Conservation (phyloP, 192 early-diverging fungal genomes). For the Backusella psychrophila region DNA sequence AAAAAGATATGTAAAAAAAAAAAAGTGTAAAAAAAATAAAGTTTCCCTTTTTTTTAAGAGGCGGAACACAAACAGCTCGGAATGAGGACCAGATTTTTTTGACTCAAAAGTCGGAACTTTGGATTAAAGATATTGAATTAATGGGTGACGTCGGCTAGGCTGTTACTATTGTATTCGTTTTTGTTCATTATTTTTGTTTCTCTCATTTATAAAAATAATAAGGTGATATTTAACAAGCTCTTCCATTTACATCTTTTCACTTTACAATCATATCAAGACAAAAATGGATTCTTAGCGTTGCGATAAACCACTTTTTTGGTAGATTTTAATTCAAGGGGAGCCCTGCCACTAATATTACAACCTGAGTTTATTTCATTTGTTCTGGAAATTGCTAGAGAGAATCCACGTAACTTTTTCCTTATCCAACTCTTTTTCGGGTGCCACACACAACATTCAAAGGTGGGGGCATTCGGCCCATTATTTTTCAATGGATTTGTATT, state of each 20-base stretch:
- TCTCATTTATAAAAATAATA: background rate
- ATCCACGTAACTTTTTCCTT: background rate
- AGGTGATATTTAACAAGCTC: background rate
- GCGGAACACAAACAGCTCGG: background rate
- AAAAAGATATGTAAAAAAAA: background rate
- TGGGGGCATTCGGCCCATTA: background rate
- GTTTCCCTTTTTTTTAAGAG: background rate
- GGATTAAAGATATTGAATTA: background rate
- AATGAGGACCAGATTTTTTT: background rate
- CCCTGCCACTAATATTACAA: background rate
- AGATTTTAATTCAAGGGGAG: constrained; percentile 8
- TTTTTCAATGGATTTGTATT: background rate
- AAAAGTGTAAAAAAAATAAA: background rate
- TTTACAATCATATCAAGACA: background rate
- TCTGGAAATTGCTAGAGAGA: background rate
- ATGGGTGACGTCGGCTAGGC: background rate
- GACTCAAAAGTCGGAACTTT: constrained; percentile 2
- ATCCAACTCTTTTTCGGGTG: background rate
- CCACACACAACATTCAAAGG: background rate
- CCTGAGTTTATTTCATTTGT: background rate
- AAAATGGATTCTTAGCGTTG: background rate
- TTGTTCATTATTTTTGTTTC: background rate
- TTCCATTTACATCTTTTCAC: background rate
- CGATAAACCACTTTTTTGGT: background rate
- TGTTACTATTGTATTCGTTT: background rate